Evolutionary conservation across 352 stramenopile species (phyloP), one percentile per base, ranked within the genome.

Genomic region (Albugo laibachii): DNA sequence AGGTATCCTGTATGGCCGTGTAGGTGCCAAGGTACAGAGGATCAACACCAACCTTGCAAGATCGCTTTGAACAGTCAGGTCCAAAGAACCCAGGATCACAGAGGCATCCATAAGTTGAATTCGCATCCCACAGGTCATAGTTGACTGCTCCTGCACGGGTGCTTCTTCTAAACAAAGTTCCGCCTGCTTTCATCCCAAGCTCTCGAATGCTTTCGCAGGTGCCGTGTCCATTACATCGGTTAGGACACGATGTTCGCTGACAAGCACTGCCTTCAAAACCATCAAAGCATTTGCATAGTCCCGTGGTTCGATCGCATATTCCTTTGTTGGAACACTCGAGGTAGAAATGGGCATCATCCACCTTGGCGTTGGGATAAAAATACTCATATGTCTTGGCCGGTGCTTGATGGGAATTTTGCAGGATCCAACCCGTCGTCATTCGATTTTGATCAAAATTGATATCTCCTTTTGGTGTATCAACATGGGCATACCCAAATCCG

Each of bases 391-490:
- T 78, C 14, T 63, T 62, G 35, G 49, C 54, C 0, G 81, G 80
- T 21, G 61, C 58, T 55, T 82, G 68, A 55, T 94, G 79, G 27
- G 73, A 89, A 16, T 80, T 63, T 14, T 36, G 46, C 38, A 91
- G 69, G 34, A 91, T 66, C 62, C 73, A 88, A 11, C 64, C 59
- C 11, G 53, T 54, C 11, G 64, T 55, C 1, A n/a, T 44, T 5
- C 63, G 63, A 12, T 39, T 11, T 31, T 67, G 50, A 27, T 87
- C 76, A 59, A 93, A 80, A 75, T 97, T 68, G 36, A 97, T 74
- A 66, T 97, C 92, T 11, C 92, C 92, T 50, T 82, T 86, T 18
- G 88, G 87, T 15, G 80, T 94, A 61, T 97, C 89, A 8, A 92
- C 72, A 53, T 94, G 83, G 1, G 91, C 76, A 21, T 69, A 75